Percentiles rank a stretch among this genome's conserved stretches.
Evolutionary conservation across 108 stramenopile species (phyloP).

Genomic region (Discostella pseudostelligera): DNA sequence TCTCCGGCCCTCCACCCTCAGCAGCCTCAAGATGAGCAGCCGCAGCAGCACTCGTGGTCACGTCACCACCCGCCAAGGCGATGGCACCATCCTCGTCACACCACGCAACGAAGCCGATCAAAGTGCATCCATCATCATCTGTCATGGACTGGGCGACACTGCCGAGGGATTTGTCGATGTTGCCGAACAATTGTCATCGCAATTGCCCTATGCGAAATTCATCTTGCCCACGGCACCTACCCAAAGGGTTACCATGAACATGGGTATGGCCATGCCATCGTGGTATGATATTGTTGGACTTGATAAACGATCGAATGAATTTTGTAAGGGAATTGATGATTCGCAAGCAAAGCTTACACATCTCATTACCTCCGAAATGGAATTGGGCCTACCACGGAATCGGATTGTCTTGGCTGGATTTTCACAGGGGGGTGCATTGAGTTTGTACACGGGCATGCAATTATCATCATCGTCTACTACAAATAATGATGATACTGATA

Average conservation of each 20-base stretch:
- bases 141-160: conserved; percentile 93
- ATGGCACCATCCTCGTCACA: conserved; percentile 66
- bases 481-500: too few species aligned
- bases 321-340: conserved; percentile 82
- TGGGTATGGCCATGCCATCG: conserved; percentile 85
- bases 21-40: too few species aligned
- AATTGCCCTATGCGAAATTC: conserved; percentile 81
- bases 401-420: conserved; percentile 95
- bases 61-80: background rate
- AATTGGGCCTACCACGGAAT: conserved; percentile 71
- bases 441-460: conserved; percentile 87
- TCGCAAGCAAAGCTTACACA: conserved; percentile 43
- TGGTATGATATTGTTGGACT: conserved; percentile 94
- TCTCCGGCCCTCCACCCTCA: too few species aligned
- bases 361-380: conserved; percentile 67
- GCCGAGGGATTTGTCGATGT: conserved; percentile 79
- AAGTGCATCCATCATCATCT: conserved; percentile 76
- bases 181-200: conserved; percentile 60
- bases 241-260: conserved; percentile 89
- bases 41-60: background rate
- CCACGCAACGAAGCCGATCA: conserved; percentile 73
- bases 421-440: conserved; percentile 89
- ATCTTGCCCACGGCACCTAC: conserved; percentile 92
- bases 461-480: conserved; percentile 20
- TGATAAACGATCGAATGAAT: conserved; percentile 86